phyloP scores from a whole-genome alignment of 2,329 filamentous ascomycete genomes.

The Simplicillium aogashimaense region DNA sequence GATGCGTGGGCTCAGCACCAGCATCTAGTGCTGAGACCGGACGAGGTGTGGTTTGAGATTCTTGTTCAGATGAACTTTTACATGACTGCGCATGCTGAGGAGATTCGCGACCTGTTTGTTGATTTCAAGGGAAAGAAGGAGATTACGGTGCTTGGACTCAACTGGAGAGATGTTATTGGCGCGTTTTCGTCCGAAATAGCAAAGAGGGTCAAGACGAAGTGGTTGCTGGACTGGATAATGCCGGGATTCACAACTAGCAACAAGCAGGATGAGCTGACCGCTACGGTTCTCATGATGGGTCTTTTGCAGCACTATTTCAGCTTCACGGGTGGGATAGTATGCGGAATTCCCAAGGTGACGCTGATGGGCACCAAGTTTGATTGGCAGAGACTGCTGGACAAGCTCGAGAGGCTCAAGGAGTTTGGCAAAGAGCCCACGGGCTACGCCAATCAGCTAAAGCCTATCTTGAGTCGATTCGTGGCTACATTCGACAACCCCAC shows the following conservation, averaged over 20 bases:
- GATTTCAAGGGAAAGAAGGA: conserved; percentile 29
- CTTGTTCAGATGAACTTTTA: conserved; percentile 40
- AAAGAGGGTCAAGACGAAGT: conserved; percentile 24
- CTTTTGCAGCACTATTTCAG: conserved; percentile 28
- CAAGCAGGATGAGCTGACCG: conserved; percentile 25
- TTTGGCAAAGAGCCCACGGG: conserved; percentile 31
- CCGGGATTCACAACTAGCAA: conserved; percentile 33
- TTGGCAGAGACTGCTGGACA: conserved; percentile 27
- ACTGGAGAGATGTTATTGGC: conserved; percentile 16
- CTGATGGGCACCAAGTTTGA: conserved; percentile 26
- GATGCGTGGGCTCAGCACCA: conserved; percentile 40
- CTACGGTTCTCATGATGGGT: conserved; percentile 34
- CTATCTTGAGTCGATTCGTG: conserved; percentile 35
- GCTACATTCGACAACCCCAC: conserved; percentile 28
- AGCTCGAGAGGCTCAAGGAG: conserved; percentile 29
- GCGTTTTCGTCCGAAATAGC: conserved; percentile 30
- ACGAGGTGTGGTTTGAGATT: conserved; percentile 47
- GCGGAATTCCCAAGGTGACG: conserved; percentile 32
- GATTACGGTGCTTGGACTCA: conserved; percentile 18
- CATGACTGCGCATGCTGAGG: conserved; percentile 35
- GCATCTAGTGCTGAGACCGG: conserved; percentile 38
- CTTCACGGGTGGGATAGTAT: conserved; percentile 24
- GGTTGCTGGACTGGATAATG: conserved; percentile 30
- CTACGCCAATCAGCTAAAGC: conserved; percentile 28
- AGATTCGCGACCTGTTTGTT: conserved; percentile 34